Evolutionary conservation across 805 yeast species (phyloP).

Genomic region (Myxozyma neglecta): DNA sequence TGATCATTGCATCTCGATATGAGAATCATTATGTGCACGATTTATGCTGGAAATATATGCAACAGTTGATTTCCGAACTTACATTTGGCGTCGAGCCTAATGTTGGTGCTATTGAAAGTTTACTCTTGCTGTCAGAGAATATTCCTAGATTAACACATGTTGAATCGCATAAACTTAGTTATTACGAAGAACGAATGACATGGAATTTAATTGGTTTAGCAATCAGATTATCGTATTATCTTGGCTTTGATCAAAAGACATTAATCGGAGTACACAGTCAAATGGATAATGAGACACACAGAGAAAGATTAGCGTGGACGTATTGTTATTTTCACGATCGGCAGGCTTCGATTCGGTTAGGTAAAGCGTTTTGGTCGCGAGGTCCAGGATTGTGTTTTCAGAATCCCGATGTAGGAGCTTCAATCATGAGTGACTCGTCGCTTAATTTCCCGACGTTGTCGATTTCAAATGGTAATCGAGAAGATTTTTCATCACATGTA

Average conservation of each 20-base stretch:
- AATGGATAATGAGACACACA: constrained; percentile 28
- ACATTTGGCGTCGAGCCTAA: constrained; percentile 28
- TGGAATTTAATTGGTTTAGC: constrained; percentile 35
- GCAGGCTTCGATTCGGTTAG: constrained; percentile 34
- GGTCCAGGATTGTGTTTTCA: constrained; percentile 35
- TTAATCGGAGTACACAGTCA: constrained; percentile 20
- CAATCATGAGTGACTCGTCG: constrained; percentile 15
- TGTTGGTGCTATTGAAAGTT: constrained; percentile 33
- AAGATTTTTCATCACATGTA: constrained; percentile 29
- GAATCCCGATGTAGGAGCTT: constrained; percentile 19
- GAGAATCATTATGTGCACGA: constrained; percentile 20
- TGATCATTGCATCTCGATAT: constrained; percentile 17
- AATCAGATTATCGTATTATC: constrained; percentile 29
- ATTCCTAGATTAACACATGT: constrained; percentile 23
- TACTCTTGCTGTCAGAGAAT: constrained; percentile 33
- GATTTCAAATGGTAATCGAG: constrained; percentile 10
- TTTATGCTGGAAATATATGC: constrained; percentile 23
- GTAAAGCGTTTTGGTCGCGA: constrained; percentile 34
- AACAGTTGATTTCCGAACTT: constrained; percentile 13
- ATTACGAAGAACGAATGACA: constrained; percentile 29
- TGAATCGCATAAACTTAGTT: constrained; percentile 9
- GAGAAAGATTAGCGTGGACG: constrained; percentile 34
- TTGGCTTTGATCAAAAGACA: constrained; percentile 35
- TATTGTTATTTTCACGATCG: constrained; percentile 34
- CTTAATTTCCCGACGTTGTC: constrained; percentile 33